phyloP scores from a whole-genome alignment of 2,329 filamentous ascomycete species.

The Trichoderma atrobrunneum region DNA sequence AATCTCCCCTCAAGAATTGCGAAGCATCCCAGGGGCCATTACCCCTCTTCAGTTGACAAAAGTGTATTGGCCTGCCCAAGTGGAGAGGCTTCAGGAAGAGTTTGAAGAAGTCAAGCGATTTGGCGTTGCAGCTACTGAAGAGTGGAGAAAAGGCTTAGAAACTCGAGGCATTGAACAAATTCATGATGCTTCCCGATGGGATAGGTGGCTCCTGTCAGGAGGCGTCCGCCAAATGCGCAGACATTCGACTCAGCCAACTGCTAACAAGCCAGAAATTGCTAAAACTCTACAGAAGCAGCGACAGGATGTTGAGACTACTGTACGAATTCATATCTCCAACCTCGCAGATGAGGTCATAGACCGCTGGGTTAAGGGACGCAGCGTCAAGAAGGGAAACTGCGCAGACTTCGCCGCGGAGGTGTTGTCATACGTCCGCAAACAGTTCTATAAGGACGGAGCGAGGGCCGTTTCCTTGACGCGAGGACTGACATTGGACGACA shows the following conservation, averaged over 20 bases:
- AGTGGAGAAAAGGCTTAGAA: slow-evolving; percentile 76
- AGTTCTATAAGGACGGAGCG: slow-evolving; percentile 63
- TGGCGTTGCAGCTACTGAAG: slow-evolving; percentile 66
- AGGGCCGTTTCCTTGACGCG: slow-evolving; percentile 48
- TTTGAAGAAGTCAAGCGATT: slow-evolving; percentile 63
- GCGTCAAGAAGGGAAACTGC: slow-evolving; percentile 61
- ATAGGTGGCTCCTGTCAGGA: slow-evolving; percentile 63
- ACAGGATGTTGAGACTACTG: slow-evolving; percentile 66
- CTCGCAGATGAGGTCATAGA: slow-evolving; percentile 71
- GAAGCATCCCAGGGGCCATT: slow-evolving; percentile 47
- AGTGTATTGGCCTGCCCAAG: slow-evolving; percentile 61
- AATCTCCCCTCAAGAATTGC: slow-evolving; percentile 54
- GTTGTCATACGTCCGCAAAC: slow-evolving; percentile 62
- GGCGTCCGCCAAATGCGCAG: slow-evolving; percentile 38
- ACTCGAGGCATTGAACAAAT: slow-evolving; percentile 58
- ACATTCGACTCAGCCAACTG: slow-evolving; percentile 18
- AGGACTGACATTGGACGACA: slow-evolving; percentile 73
- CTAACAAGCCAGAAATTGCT: slow-evolving; percentile 41
- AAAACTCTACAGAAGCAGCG: slow-evolving; percentile 46
- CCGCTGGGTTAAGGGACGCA: slow-evolving; percentile 62
- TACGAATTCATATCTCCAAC: slow-evolving; percentile 61
- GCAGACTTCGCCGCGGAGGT: slow-evolving; percentile 70
- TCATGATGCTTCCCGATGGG: slow-evolving; percentile 66
- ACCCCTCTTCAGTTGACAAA: slow-evolving; percentile 55
- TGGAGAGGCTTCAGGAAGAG: slow-evolving; percentile 60